These are phyloP conservation scores for Alectoria sarmentosa DNA, from an alignment of 495 filamentous ascomycete genomes.

Conservation along the genomic window DNA sequence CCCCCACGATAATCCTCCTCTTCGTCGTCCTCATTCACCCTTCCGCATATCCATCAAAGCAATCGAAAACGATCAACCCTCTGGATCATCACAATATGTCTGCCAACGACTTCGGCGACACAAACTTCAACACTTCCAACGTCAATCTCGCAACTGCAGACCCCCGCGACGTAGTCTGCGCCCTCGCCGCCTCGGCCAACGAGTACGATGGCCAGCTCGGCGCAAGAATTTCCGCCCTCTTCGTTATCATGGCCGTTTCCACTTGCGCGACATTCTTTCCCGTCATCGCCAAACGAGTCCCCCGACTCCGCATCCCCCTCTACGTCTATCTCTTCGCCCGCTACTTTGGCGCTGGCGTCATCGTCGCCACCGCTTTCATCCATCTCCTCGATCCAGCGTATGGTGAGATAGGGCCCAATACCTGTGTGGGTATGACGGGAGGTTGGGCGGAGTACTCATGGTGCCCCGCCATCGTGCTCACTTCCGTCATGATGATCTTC, in stretches of 20 bases:
- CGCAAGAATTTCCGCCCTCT: slow-evolving; percentile 39
- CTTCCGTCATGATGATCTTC: slow-evolving; percentile 35
- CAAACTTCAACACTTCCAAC: slow-evolving; percentile 33
- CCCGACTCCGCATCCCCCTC: slow-evolving; percentile 51
- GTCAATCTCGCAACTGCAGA: slow-evolving; percentile 37
- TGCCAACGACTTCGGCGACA: background rate
- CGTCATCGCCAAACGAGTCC: slow-evolving; percentile 50
- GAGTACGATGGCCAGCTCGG: slow-evolving; percentile 41
- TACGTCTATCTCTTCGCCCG: slow-evolving; percentile 66
- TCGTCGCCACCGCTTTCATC: slow-evolving; percentile 64
- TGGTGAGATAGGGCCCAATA: slow-evolving; percentile 41
- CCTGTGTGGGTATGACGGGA: slow-evolving; percentile 50
- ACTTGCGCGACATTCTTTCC: slow-evolving; percentile 53
- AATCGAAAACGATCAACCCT: background rate
- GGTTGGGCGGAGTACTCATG: slow-evolving; percentile 42
- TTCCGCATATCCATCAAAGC: background rate
- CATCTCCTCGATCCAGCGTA: slow-evolving; percentile 50
- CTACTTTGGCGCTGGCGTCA: slow-evolving; percentile 67
- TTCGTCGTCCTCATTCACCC: background rate
- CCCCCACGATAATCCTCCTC: too few relatives aligned
- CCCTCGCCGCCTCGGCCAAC: slow-evolving; percentile 32
- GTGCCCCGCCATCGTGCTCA: slow-evolving; percentile 37
- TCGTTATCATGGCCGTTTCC: slow-evolving; percentile 40
- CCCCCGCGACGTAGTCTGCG: slow-evolving; percentile 33
- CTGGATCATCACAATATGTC: background rate